A percentile compares a stretch with the other conserved stretches of the same genome.
phyloP scores from a whole-genome alignment of 148 eudicot species.

The Fagopyrum tataricum region DNA sequence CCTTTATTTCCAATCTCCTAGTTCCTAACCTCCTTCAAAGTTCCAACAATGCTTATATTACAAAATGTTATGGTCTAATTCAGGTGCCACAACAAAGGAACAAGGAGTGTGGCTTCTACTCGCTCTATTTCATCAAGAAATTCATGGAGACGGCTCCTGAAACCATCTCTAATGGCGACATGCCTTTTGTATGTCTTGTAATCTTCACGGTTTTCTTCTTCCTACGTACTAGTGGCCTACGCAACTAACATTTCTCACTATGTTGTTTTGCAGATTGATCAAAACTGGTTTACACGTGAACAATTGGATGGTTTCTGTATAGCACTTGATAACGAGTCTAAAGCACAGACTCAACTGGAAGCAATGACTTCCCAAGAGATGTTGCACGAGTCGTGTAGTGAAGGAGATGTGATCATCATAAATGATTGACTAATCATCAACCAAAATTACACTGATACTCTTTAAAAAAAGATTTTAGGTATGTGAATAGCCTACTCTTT shows the following conservation, averaged over 20 bases:
- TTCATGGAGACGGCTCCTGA: slow-evolving; percentile 45
- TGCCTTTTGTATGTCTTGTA: slow-evolving; percentile 35
- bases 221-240: neutral
- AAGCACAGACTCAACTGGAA: neutral
- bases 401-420: neutral
- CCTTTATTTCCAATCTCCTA: no score
- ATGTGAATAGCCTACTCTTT: neutral
- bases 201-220: neutral
- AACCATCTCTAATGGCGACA: slow-evolving; percentile 33
- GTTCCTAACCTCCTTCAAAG: no score
- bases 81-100: slow-evolving; percentile 69
- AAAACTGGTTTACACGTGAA: slow-evolving; percentile 43
- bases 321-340: slow-evolving; percentile 24
- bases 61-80: neutral
- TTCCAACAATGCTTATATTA: neutral
- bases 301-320: slow-evolving; percentile 32
- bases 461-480: no score
- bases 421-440: neutral
- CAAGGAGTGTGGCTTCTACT: slow-evolving; percentile 45
- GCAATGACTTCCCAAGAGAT: neutral
- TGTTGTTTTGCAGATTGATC: slow-evolving; percentile 30
- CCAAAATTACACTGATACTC: neutral
- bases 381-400: neutral
- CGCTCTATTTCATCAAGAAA: slow-evolving; percentile 48
- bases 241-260: neutral